Conservation (phyloP, 1,284 basidiomycete genomes). For the Lentinula novae-zelandiae region DNA sequence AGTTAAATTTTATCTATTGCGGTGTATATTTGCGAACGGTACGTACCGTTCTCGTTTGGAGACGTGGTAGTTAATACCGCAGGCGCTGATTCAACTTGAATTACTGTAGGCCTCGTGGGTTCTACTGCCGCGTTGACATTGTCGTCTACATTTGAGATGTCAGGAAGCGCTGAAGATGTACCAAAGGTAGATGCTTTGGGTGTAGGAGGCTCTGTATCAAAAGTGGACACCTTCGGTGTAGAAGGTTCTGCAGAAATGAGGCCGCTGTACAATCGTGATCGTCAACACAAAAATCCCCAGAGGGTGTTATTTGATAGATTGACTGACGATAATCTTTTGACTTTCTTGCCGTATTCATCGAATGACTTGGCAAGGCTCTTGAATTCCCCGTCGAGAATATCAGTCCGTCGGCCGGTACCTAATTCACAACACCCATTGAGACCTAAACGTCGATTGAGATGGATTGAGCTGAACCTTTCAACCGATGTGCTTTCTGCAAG, state of each 20-base stretch:
- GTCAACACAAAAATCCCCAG: background rate
- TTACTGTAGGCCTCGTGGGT: conserved; percentile 1
- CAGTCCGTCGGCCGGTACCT: conserved; percentile 12
- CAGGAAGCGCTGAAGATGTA: background rate
- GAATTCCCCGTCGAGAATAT: conserved; percentile 38
- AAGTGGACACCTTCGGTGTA: background rate
- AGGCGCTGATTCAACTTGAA: conserved; percentile 9
- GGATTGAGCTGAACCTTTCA: conserved; percentile 5
- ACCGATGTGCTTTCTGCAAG: conserved; percentile 6
- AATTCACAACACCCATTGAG: background rate
- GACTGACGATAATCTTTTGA: conserved; percentile 20
- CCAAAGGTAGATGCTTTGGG: background rate
- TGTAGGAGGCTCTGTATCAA: background rate
- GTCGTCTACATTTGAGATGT: background rate
- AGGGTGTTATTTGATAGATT: background rate
- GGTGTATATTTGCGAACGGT: background rate
- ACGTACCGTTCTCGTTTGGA: background rate
- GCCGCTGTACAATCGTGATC: background rate
- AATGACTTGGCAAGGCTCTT: conserved; percentile 32
- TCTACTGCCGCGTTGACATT: background rate
- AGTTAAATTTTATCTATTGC: background rate
- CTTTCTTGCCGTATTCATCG: conserved; percentile 32
- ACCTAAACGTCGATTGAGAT: background rate
- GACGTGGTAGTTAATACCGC: conserved; percentile 2
- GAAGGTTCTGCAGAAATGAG: background rate